These are phyloP conservation scores for Trichoderma harzianum DNA, from an alignment of 2,329 filamentous ascomycete species.

Conservation along the genomic window DNA sequence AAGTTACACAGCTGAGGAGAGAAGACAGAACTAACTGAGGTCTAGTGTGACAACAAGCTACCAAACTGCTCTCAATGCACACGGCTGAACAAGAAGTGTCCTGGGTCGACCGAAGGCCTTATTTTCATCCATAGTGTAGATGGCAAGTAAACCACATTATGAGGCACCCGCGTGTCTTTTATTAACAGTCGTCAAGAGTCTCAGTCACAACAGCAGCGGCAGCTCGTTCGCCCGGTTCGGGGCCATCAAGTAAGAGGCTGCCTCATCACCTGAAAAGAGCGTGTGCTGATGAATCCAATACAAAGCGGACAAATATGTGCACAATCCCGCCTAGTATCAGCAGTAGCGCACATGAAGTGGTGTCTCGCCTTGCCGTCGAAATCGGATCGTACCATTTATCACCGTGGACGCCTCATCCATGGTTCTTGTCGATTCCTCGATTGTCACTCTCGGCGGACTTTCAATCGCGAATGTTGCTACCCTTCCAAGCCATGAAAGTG, in stretches of 20 bases:
- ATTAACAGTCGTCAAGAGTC: background rate
- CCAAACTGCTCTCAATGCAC: constrained; percentile 8
- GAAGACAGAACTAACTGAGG: background rate
- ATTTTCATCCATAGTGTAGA: constrained; percentile 11
- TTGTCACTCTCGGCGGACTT: background rate
- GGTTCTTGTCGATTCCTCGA: background rate
- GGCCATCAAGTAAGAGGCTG: background rate
- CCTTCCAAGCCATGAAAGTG: background rate
- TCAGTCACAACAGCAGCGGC: background rate
- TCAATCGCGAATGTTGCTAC: background rate
- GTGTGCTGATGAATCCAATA: background rate
- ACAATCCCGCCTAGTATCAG: background rate
- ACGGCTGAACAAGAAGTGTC: constrained; percentile 1
- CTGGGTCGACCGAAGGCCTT: background rate
- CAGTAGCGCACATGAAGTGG: background rate
- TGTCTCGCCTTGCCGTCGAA: constrained; percentile 7
- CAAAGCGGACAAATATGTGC: background rate
- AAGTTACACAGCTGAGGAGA: background rate
- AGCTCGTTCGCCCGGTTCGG: background rate
- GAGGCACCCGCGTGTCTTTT: background rate
- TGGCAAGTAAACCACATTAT: background rate
- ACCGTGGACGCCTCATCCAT: constrained; percentile 11
- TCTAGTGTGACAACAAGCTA: constrained; percentile 13
- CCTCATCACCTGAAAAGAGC: background rate
- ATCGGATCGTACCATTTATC: constrained; percentile 7